Conservation (phyloP, 2,329 filamentous ascomycete species). For the Rutstroemia sydowiana region DNA sequence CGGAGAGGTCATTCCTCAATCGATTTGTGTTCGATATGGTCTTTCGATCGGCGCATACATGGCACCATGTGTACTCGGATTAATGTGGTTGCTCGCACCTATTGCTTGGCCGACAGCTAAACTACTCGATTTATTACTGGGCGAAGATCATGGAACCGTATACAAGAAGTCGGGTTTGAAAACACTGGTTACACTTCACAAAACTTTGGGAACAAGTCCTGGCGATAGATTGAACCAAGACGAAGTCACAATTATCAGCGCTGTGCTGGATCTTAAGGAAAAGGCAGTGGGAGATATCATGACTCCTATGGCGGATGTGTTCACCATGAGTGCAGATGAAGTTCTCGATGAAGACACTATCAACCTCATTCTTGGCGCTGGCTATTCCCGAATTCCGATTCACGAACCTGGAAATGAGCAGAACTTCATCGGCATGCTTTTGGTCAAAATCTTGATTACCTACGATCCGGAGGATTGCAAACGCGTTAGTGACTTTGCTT, state of each 20-base stretch:
- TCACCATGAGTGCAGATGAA: conserved; percentile 92
- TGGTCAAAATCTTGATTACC: conserved; percentile 97
- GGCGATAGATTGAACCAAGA: conserved; percentile 88
- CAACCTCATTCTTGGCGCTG: conserved; percentile 85
- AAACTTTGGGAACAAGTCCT: conserved; percentile 76
- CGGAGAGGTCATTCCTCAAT: conserved; percentile 92
- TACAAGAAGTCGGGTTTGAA: conserved; percentile 99
- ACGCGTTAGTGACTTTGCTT: conserved; percentile 79
- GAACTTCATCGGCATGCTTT: conserved; percentile 94
- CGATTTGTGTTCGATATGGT: conserved; percentile 91
- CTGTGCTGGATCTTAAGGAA: conserved; percentile 90
- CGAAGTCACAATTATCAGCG: conserved; percentile 97
- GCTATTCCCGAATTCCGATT: conserved; percentile 94
- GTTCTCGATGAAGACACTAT: conserved; percentile 89
- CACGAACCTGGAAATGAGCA: conserved; percentile 74
- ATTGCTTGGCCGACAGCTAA: conserved; percentile 94
- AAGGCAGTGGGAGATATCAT: conserved; percentile 94
- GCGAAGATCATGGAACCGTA: conserved; percentile 89
- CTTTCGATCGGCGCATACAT: conserved; percentile 92
- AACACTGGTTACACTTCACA: conserved; percentile 90
- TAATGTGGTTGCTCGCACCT: conserved; percentile 90
- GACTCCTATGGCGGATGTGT: conserved; percentile 98
- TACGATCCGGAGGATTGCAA: conserved; percentile 89
- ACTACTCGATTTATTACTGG: conserved; percentile 85
- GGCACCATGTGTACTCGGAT: conserved; percentile 73